Conservation (phyloP, 2,329 filamentous ascomycete genomes). For the Teratosphaeria destructans region DNA sequence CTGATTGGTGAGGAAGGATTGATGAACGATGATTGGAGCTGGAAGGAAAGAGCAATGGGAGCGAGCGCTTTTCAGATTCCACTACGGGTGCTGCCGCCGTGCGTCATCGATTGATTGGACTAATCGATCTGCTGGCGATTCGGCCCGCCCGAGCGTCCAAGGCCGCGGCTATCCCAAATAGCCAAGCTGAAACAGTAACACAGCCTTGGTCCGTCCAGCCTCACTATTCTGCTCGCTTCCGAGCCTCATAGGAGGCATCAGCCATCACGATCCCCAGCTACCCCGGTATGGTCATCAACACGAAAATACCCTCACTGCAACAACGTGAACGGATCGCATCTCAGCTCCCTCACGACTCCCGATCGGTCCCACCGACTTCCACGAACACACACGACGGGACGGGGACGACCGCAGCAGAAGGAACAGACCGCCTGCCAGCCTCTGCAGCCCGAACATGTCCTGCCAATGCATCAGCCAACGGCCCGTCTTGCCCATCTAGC, state of each 20-base stretch:
- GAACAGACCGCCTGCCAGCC: background rate
- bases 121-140: background rate
- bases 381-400: background rate
- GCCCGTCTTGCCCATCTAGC: background rate
- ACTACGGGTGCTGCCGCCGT: background rate
- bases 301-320: too few relatives aligned
- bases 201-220: background rate
- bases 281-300: too few relatives aligned
- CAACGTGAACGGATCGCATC: too few relatives aligned
- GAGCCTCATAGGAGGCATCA: background rate
- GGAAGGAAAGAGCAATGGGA: background rate
- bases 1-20: conserved; percentile 1
- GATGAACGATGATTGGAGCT: background rate
- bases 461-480: background rate
- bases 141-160: background rate
- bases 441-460: background rate
- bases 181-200: background rate
- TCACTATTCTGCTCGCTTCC: background rate
- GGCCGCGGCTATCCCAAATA: background rate
- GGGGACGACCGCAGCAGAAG: background rate
- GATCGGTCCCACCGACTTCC: background rate
- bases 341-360: too few relatives aligned
- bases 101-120: background rate
- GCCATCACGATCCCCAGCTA: background rate
- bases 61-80: background rate